Evolutionary conservation across 78 protist genomes (phyloP).

Genomic region (Dictyostelium firmibasis): DNA sequence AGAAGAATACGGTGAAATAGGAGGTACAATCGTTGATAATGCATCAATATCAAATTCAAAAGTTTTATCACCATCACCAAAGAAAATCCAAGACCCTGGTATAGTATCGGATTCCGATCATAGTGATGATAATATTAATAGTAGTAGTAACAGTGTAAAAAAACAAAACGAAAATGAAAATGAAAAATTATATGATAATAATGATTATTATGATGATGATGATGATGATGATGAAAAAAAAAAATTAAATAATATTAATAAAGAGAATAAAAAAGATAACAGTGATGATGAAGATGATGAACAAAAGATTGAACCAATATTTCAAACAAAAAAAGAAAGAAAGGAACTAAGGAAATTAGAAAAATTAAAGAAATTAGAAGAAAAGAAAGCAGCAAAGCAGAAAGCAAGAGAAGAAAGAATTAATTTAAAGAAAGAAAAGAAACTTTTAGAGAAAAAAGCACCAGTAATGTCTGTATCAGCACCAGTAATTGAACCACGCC

Average conservation of each 20-base stretch:
- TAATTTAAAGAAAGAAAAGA: background rate
- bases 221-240: background rate
- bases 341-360: background rate
- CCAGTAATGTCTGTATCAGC: background rate
- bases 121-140: background rate
- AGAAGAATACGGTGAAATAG: background rate
- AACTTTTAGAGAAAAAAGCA: background rate
- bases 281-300: background rate
- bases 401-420: background rate
- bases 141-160: background rate
- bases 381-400: background rate
- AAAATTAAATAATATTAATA: background rate
- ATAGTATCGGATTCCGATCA: background rate
- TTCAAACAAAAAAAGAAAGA: background rate
- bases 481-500: constrained; percentile 12
- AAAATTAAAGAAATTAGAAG: background rate
- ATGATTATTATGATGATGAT: background rate
- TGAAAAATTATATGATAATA: background rate
- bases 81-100: background rate
- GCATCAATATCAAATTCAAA: background rate
- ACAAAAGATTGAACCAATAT: background rate
- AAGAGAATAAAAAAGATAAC: background rate
- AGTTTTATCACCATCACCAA: background rate
- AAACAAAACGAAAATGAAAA: background rate
- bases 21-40: background rate